Base-by-base conservation (phyloP, 192 early-diverging fungal species). In the Coemansia sp. region DNA sequence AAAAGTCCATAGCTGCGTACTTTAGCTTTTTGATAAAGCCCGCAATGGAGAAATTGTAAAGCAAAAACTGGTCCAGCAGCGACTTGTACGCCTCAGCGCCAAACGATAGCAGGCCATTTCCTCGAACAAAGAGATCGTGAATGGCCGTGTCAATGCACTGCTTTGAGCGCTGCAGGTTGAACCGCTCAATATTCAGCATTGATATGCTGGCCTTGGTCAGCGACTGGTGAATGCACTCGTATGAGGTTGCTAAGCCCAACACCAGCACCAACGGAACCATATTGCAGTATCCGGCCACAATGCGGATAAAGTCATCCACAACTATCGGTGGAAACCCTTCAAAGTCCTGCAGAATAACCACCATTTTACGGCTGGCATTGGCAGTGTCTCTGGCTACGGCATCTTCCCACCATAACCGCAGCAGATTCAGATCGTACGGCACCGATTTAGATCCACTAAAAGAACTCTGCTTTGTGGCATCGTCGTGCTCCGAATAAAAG, bases 1-100 rank as follows among this genome's bases (percentile, higher is more conserved):
- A 96, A 60, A 91, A 85, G 56, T 90, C 87, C 91, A 93, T 92
- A 12, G 87, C 60, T 0, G 88, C 83, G 65, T 89, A 94, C 83
- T 94, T 88, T 7, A 93, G 62, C 60, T 82, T 85, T 11, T 82
- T 68, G 21, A 86, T 81, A 50, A 91, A 88, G 6, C 85, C 81
- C 2, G 77, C 64, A n/a, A 93, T 81, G 11, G 92, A 96, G 49
- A 90, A 85, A 60, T 86, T 87, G 63, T 85, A 86, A 51, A 90
- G 67, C 56, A 88, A 80, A 59, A 91, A 94, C 32, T 87, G 84
- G 59, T 92, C 88, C 49, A 91, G 69, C 41, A 96, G 44, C 44
- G 85, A 84, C 56, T 89, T 84, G 66, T 87, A 92, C 15, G 89
- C 76, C 41, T 81, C 70, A 6, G 82, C 58, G 26, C 89, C 89